Conservation (phyloP, 345 rosid species). For the Cardiospermum halicacabum region DNA sequence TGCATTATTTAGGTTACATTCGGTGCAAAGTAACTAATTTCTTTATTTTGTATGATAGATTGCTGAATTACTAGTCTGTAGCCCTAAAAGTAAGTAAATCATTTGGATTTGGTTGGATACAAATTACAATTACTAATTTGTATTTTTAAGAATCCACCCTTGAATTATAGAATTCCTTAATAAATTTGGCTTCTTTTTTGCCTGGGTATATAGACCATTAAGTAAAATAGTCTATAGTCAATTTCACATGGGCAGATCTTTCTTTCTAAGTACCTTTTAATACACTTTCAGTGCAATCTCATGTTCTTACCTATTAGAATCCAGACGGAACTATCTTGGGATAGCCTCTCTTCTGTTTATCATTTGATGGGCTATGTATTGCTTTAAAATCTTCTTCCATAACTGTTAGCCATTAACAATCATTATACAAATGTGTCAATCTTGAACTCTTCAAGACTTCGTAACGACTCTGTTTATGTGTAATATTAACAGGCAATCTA, state of each 20-base stretch:
- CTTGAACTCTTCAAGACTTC: slow-evolving; percentile 4
- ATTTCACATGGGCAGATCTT: too few species aligned
- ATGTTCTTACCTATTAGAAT: background rate
- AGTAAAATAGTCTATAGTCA: too few species aligned
- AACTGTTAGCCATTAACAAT: background rate
- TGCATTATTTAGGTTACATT: background rate
- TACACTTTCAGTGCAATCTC: background rate
- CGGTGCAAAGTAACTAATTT: background rate
- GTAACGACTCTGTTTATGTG: background rate
- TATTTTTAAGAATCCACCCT: too few species aligned
- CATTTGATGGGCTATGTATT: background rate
- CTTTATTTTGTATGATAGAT: too few species aligned
- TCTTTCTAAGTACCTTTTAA: too few species aligned
- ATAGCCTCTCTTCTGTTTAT: slow-evolving; percentile 2
- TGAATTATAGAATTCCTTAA: too few species aligned
- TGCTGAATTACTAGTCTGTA: background rate
- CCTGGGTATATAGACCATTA: background rate
- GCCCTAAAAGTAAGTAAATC: background rate
- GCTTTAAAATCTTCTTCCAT: background rate
- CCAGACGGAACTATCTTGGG: background rate
- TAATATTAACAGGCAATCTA: slow-evolving; percentile 56
- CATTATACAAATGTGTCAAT: background rate
- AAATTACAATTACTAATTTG: too few species aligned
- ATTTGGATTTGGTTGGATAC: background rate
- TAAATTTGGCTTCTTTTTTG: too few species aligned